A percentile compares a stretch with the other conserved stretches of the same genome.
These are phyloP conservation scores for Fusarium sp. DNA, from an alignment of 2,329 filamentous ascomycete genomes.

Conservation along the genomic window DNA sequence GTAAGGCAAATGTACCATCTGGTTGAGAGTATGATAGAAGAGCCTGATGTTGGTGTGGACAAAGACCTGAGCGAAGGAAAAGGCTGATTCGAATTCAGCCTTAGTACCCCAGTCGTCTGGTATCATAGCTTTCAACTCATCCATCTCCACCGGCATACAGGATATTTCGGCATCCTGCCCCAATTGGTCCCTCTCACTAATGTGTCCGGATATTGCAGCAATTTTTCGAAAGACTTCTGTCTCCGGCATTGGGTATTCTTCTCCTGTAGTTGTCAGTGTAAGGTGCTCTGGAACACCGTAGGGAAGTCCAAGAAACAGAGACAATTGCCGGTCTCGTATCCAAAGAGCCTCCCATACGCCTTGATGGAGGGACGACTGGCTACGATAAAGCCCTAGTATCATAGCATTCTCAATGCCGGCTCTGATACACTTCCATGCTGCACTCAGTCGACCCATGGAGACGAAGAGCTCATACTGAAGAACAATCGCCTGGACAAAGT, in stretches of 20 bases:
- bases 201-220: conserved; percentile 20
- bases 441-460: conserved; percentile 68
- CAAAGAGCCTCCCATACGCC: conserved; percentile 59
- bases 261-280: neutral
- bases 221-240: conserved; percentile 34
- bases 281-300: conserved; percentile 16
- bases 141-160: conserved; percentile 48
- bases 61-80: conserved; percentile 22
- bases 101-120: conserved; percentile 27
- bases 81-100: neutral
- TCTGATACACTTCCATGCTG: conserved; percentile 67
- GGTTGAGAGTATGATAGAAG: conserved; percentile 56
- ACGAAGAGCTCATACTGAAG: conserved; percentile 67
- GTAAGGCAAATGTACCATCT: conserved; percentile 63
- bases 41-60: conserved; percentile 56
- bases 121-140: conserved; percentile 57
- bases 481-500: conserved; percentile 67
- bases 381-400: conserved; percentile 64
- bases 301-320: conserved; percentile 31
- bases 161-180: neutral
- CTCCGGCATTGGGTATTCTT: neutral
- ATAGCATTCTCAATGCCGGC: conserved; percentile 67
- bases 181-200: conserved; percentile 24
- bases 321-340: conserved; percentile 60
- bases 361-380: conserved; percentile 50